Evolutionary conservation across 1,284 basidiomycete species (phyloP), one percentile per base, ranked within the genome.

Genomic region (Ustilago xerochloae): DNA sequence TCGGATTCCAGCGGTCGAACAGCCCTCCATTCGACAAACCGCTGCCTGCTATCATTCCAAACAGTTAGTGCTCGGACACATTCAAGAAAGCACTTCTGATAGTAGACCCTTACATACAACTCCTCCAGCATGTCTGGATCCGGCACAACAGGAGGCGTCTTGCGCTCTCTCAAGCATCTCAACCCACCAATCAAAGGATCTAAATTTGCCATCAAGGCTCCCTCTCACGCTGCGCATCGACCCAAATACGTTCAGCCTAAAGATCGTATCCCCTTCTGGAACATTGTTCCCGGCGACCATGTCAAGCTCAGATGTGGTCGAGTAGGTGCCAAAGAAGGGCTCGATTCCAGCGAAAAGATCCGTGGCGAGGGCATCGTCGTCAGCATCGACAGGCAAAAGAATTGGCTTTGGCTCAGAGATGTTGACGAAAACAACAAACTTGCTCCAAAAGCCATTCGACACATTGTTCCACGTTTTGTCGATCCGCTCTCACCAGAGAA

Each of bases 241-340:
- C 81, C 82, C 33, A 66, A 72, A 39, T 85, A 81, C 54, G 85
- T 85, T 49, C 82, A 78, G 57, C 79, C 81, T 38, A 84, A 85
- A 71, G 85, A 86, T 63, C 81, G 85, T 38, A 79, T 86, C 36
- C 75, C 81, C 0, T 85, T 80, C 63, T 86, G 85, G 85, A 84
- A 86, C 77, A 81, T 86, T 58, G 82, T 81, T 2, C 83, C 85
- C 2, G 82, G 82, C 4, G 85, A 86, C 57, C 75, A 80, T 28
- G 85, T 85, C 28, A 74, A 74, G 32, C 73, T 85, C 30, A 65
- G 82, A 58, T 73, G 62, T 28, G 85, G 85, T 15, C 70, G 74
- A 16, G 71, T 77, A 3, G 77, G 68, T 20, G 65, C 73, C 39
- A 64, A 76, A 28, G 64, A 77, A 20, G 69, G 74, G 9, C 62